These are phyloP conservation scores for Moesziomyces parantarcticus DNA, from an alignment of 1,284 basidiomycete genomes.

Conservation along the genomic window DNA sequence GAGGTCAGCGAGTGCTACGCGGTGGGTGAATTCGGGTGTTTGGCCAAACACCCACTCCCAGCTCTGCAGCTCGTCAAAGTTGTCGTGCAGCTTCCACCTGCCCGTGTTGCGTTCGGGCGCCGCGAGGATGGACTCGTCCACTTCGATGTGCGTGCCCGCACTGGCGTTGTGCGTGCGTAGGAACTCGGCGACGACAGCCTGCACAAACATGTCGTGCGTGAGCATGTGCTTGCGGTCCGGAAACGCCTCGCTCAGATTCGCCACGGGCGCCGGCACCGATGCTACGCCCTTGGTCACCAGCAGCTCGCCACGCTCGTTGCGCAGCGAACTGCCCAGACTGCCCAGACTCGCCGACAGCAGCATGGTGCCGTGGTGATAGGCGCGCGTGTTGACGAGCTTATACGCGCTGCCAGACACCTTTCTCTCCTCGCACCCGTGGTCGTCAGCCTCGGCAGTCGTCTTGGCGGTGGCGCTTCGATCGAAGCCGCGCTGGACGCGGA, in stretches of 20 bases:
- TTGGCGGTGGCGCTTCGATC: constrained; percentile 71
- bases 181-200: constrained; percentile 80
- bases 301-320: constrained; percentile 79
- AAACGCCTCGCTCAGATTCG: constrained; percentile 77
- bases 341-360: constrained; percentile 73
- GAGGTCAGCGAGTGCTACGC: constrained; percentile 20
- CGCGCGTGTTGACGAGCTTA: constrained; percentile 88
- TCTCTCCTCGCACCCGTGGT: constrained; percentile 34
- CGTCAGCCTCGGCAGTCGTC: constrained; percentile 16
- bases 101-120: constrained; percentile 15
- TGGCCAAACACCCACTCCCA: constrained; percentile 96
- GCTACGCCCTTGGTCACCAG: constrained; percentile 84
- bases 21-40: constrained; percentile 85
- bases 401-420: constrained; percentile 98
- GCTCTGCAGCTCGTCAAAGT: constrained; percentile 71
- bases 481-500: constrained; percentile 73
- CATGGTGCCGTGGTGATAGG: constrained; percentile 99
- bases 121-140: constrained; percentile 34
- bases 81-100: constrained; percentile 27
- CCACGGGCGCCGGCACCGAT: constrained; percentile 90
- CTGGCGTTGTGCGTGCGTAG: constrained; percentile 72
- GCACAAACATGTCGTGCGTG: constrained; percentile 78
- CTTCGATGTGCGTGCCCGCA: constrained; percentile 1
- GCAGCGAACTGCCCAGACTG: constrained; percentile 51
- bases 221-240: constrained; percentile 66